Base-by-base conservation (phyloP, 768 basidiomycete species). In the Suillus lakei region DNA sequence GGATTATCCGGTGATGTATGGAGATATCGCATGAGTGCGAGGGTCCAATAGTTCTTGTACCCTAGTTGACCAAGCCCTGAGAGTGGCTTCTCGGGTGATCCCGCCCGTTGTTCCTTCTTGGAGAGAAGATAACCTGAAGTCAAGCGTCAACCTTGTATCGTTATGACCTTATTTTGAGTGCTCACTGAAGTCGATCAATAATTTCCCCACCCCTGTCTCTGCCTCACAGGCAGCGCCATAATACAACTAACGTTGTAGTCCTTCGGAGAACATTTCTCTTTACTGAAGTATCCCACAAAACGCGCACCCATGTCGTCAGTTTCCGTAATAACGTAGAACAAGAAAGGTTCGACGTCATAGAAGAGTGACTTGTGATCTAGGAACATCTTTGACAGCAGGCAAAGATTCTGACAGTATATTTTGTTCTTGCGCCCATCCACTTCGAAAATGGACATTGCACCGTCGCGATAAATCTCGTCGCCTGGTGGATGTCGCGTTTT, bases 391-490 rank as follows among this genome's bases (percentile, higher is more conserved):
- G 97, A 97, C 44, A 99, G 84, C 66, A 99, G 83, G 78, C 97
- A 99, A 32, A 99, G 86, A 77, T 99, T 99, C 76, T 99, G 98
- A 76, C 98, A 99, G 77, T 98, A 99, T 73, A 99, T 99, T 93
- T 99, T 99, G 84, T 97, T 98, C 81, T 95, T 95, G 71, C 98
- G 87, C 53, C 98, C 98, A 76, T 99, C 98, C 34, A 99, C 96
- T 76, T 99, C 98, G 73, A 97, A 99, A 66, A 99, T 91, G 6
- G 95, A 96, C 50, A 99, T 82, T 36, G 74, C 75, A 28, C 90
- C 91, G 76, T 99, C 97, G 46, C 96, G 85, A 76, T 99, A 99
- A 46, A 99, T 98, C 77, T 99, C 98, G 75, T 99, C 97, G 10
- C 98, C 98, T 18, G 97, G 98, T 8, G 98, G 98, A 84, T 97